Conservation (phyloP, 768 basidiomycete genomes). For the Punctularia strigosozonata region DNA sequence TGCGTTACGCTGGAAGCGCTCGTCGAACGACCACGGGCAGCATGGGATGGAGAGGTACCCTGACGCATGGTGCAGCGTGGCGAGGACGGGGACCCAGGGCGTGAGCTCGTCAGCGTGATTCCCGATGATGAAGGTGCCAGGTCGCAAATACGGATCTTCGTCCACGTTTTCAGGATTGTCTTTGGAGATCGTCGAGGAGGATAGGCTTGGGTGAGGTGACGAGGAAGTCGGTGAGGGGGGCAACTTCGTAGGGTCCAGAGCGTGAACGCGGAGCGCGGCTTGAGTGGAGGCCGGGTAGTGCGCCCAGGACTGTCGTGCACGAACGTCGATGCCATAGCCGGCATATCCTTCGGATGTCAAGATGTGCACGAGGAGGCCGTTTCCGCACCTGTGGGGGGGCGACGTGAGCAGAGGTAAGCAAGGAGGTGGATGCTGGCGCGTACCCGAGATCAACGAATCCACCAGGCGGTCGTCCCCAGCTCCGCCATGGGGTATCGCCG, state of each 20-base stretch:
- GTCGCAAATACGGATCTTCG: constrained; percentile 20
- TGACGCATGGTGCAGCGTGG: constrained; percentile 44
- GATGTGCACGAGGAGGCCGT: constrained; percentile 87
- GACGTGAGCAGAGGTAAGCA: background rate
- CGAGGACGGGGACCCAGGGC: constrained; percentile 84
- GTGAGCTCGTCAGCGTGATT: constrained; percentile 97
- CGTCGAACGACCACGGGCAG: constrained; percentile 77
- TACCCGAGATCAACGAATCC: constrained; percentile 90
- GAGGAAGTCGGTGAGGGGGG: constrained; percentile 8
- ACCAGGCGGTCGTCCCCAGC: constrained; percentile 68
- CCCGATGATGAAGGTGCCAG: constrained; percentile 69
- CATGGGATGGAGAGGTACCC: constrained; percentile 84
- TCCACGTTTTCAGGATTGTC: background rate
- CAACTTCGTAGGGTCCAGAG: constrained; percentile 52
- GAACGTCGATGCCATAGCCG: constrained; percentile 80
- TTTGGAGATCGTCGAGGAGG: background rate
- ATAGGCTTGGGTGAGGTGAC: background rate
- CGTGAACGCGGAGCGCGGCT: constrained; percentile 46
- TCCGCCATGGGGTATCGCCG: constrained; percentile 40
- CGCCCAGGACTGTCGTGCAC: constrained; percentile 75
- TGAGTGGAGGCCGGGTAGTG: constrained; percentile 60
- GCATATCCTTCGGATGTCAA: constrained; percentile 72
- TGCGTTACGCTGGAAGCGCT: constrained; percentile 42
- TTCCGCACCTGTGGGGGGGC: constrained; percentile 57
- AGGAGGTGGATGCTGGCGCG: constrained; percentile 9